A percentile compares a stretch with the other conserved stretches of the same genome.
Evolutionary conservation across 2,329 filamentous ascomycete species (phyloP).

Genomic region (Simplicillium sp.): DNA sequence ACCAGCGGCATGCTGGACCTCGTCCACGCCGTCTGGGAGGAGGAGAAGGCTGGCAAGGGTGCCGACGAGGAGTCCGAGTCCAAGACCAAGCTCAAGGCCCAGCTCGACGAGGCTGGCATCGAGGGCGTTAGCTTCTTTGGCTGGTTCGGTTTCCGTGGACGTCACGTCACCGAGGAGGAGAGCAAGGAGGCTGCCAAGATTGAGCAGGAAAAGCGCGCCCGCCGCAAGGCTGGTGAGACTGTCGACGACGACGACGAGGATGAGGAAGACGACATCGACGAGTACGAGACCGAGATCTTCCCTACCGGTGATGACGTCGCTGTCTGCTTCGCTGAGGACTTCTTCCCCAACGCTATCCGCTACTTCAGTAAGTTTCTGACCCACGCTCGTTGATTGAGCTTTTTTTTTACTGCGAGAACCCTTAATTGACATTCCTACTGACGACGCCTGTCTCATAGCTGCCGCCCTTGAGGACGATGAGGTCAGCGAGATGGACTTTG

Average conservation of each 20-base stretch:
- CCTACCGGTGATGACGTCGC: constrained; percentile 80
- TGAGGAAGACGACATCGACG: constrained; percentile 50
- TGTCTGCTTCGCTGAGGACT: constrained; percentile 70
- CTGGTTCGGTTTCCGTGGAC: constrained; percentile 74
- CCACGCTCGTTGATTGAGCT: neutral
- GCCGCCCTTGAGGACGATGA: constrained; percentile 58
- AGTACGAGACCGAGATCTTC: constrained; percentile 73
- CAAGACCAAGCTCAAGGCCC: constrained; percentile 40
- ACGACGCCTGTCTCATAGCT: constrained; percentile 11
- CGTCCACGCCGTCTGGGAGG: constrained; percentile 59
- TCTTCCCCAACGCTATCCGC: constrained; percentile 81
- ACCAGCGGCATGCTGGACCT: constrained; percentile 72
- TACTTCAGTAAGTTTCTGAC: constrained; percentile 69
- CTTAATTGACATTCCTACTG: neutral
- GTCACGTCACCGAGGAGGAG: constrained; percentile 64
- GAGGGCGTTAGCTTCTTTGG: constrained; percentile 74
- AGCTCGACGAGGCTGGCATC: constrained; percentile 51
- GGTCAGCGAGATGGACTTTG: constrained; percentile 61
- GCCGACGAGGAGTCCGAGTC: constrained; percentile 30
- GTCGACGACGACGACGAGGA: constrained; percentile 37
- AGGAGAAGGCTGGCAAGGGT: constrained; percentile 38
- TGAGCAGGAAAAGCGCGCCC: constrained; percentile 46
- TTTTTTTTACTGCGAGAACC: neutral
- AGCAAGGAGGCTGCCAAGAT: constrained; percentile 50
- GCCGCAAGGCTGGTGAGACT: constrained; percentile 40